Evolutionary conservation across 2,329 filamentous ascomycete genomes (phyloP).

Genomic region (Setomelanomma holmii): DNA sequence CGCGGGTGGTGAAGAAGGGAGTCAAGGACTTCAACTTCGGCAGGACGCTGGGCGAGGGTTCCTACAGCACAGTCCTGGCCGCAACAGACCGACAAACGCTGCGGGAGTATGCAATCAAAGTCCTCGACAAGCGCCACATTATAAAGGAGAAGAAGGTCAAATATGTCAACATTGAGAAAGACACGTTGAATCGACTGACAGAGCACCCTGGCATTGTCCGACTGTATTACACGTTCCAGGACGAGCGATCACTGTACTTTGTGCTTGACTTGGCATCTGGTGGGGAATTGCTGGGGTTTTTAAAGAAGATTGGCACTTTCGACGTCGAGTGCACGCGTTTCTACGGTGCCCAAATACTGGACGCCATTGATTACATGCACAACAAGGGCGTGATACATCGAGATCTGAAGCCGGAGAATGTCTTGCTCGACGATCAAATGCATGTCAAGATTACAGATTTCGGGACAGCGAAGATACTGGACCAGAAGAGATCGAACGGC

Average conservation of each 20-base stretch:
- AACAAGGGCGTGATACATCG: constrained; percentile 93
- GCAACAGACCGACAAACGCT: constrained; percentile 92
- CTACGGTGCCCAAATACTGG: constrained; percentile 94
- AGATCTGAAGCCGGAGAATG: constrained; percentile 96
- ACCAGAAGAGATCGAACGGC: constrained; percentile 56
- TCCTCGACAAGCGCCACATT: constrained; percentile 97
- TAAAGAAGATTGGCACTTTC: constrained; percentile 95
- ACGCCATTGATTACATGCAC: constrained; percentile 98
- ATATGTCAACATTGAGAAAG: constrained; percentile 99
- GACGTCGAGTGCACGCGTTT: constrained; percentile 94
- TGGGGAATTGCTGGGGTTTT: constrained; percentile 86
- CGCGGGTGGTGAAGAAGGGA: constrained; percentile 91
- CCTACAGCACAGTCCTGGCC: constrained; percentile 93
- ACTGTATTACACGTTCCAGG: constrained; percentile 98
- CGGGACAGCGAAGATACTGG: constrained; percentile 93
- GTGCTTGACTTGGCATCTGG: constrained; percentile 92
- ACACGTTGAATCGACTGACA: constrained; percentile 93
- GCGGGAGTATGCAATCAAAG: constrained; percentile 97
- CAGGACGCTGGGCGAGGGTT: constrained; percentile 88
- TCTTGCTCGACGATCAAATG: constrained; percentile 93
- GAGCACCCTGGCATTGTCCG: constrained; percentile 97
- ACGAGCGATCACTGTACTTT: constrained; percentile 95
- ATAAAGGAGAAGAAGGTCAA: constrained; percentile 99
- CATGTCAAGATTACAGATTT: constrained; percentile 99
- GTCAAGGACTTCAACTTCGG: constrained; percentile 97